Conservation (phyloP, 371 early-diverging fungal genomes). For the Syncephalis fuscata region DNA sequence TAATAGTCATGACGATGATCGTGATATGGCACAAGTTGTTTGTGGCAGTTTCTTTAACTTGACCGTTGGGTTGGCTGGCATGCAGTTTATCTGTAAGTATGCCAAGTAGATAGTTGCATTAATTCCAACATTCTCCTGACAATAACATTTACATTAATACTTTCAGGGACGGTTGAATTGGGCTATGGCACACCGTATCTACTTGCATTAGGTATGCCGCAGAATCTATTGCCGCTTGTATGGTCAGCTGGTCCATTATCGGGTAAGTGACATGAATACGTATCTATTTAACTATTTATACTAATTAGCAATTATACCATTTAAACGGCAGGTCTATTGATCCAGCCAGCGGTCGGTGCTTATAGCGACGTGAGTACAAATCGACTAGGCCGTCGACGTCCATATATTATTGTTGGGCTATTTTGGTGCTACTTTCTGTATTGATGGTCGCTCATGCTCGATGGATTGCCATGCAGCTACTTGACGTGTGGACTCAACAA, state of each 20-base stretch:
- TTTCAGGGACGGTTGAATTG: neutral
- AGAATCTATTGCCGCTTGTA: constrained; percentile 72
- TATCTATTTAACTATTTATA: no score
- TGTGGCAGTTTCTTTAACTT: neutral
- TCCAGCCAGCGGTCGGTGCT: constrained; percentile 72
- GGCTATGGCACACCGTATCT: constrained; percentile 72
- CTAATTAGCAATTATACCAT: no score
- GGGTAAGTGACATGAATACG: constrained; percentile 23
- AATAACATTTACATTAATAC: neutral
- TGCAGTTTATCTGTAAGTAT: constrained; percentile 1
- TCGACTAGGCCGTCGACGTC: constrained; percentile 49
- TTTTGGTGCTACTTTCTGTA: constrained; percentile 40
- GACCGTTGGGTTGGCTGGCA: neutral
- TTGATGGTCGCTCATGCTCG: constrained; percentile 62
- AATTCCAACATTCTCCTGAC: neutral
- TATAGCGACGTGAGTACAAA: constrained; percentile 54
- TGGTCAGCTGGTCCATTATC: constrained; percentile 96
- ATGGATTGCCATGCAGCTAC: constrained; percentile 27
- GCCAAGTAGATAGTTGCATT: neutral
- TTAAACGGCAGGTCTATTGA: constrained; percentile 58
- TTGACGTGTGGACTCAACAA: no score
- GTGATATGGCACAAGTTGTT: no score
- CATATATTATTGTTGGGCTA: constrained; percentile 50
- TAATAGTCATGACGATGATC: no score
- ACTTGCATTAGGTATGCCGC: constrained; percentile 61